Evolutionary conservation across 441 rosid species (phyloP).

Genomic region (Pelargonium citronellum): DNA sequence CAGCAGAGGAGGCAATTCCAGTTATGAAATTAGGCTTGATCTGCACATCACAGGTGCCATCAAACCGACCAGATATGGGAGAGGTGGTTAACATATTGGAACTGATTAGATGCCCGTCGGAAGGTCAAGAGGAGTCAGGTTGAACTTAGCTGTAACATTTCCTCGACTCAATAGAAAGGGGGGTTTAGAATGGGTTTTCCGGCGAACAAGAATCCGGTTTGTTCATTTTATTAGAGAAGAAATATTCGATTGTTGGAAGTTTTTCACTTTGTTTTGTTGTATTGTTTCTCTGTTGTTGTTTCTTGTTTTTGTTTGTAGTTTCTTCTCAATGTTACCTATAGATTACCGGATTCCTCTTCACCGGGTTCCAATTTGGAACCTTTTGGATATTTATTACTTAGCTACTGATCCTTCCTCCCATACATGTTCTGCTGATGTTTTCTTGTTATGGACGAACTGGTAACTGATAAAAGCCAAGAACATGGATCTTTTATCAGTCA

Average conservation of each 20-base stretch:
- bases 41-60: constrained; percentile 90
- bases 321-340: constrained; percentile 32
- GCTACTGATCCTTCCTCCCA: constrained; percentile 19
- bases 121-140: constrained; percentile 62
- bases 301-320: constrained; percentile 30
- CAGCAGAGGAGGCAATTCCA: constrained; percentile 75
- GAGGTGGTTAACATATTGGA: constrained; percentile 91
- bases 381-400: constrained; percentile 23
- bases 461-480: no score
- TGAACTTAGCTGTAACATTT: constrained; percentile 27
- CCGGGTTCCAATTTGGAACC: constrained; percentile 58
- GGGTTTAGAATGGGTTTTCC: constrained; percentile 27
- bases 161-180: no score
- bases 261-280: constrained; percentile 23
- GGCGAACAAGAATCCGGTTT: constrained; percentile 85
- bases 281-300: constrained; percentile 26
- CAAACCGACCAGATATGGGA: constrained; percentile 92
- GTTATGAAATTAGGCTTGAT: constrained; percentile 86
- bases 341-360: constrained; percentile 71
- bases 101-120: constrained; percentile 82
- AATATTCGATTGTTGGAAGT: constrained; percentile 28
- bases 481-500: no score
- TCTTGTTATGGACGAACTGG: neutral
- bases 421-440: constrained; percentile 13
- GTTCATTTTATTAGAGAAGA: constrained; percentile 33